Evolutionary conservation across 2,329 filamentous ascomycete genomes (phyloP).

Genomic region (Alternaria longipes): DNA sequence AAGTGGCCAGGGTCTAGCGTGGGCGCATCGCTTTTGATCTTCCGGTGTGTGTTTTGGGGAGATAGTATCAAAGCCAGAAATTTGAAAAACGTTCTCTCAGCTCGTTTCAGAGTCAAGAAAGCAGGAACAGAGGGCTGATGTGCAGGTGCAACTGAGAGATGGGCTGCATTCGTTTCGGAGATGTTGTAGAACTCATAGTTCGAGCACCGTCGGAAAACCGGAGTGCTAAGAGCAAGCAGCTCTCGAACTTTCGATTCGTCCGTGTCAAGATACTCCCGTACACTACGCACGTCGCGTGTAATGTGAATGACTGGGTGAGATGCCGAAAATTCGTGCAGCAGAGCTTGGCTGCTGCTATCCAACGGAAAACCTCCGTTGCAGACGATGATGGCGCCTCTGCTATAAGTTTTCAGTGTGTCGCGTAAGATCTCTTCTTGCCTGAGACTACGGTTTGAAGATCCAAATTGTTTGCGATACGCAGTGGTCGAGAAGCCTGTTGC

Average conservation of each 20-base stretch:
- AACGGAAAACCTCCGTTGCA: conserved; percentile 72
- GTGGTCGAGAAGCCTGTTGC: conserved; percentile 68
- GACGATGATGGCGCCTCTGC: conserved; percentile 71
- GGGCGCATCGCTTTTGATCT: conserved; percentile 47
- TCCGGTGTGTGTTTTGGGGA: conserved; percentile 53
- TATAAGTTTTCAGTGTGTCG: conserved; percentile 66
- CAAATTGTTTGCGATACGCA: conserved; percentile 69
- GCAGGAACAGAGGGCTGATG: conserved; percentile 59
- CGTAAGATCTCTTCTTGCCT: conserved; percentile 70
- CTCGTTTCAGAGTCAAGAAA: conserved; percentile 72
- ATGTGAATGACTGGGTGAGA: conserved; percentile 78
- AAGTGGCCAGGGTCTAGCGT: conserved; percentile 69
- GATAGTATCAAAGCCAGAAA: conserved; percentile 70
- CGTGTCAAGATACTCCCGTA: conserved; percentile 67
- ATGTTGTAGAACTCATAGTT: conserved; percentile 82
- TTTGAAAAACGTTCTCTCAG: conserved; percentile 73
- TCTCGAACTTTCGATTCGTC: conserved; percentile 65
- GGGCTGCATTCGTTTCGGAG: conserved; percentile 60
- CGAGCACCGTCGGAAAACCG: conserved; percentile 70
- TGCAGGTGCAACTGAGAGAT: conserved; percentile 33
- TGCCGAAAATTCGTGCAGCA: conserved; percentile 69
- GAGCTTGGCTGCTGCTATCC: conserved; percentile 67
- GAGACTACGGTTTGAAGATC: conserved; percentile 68
- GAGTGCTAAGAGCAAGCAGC: conserved; percentile 65
- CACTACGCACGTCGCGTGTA: conserved; percentile 69